A percentile compares a stretch with the other conserved stretches of the same genome.
phyloP scores from a whole-genome alignment of 306 rosid species.

The Glycyrrhiza uralensis region DNA sequence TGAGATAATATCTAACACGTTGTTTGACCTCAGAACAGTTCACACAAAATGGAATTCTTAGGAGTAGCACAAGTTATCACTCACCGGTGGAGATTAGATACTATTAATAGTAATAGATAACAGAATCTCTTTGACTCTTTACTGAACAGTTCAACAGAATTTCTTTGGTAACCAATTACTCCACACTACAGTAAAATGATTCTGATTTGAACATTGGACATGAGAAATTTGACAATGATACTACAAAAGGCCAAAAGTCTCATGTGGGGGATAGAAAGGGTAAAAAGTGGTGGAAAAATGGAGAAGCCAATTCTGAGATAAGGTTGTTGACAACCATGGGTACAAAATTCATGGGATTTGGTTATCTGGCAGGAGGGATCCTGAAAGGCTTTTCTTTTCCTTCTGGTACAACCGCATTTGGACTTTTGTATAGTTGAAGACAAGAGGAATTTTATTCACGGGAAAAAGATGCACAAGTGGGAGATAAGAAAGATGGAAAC shows the following conservation, averaged over 20 bases:
- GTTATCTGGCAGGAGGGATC: constrained; percentile 15
- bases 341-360: constrained; percentile 9
- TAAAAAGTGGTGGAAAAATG: constrained; percentile 7
- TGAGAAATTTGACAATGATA: neutral
- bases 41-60: neutral
- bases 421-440: constrained; percentile 61
- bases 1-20: neutral
- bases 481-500: constrained; percentile 41
- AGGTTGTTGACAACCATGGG: constrained; percentile 37
- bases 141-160: neutral
- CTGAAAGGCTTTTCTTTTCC: neutral
- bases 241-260: neutral
- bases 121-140: neutral
- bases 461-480: constrained; percentile 51
- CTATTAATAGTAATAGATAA: too few relatives aligned
- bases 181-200: neutral
- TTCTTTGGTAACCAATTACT: neutral
- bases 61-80: neutral
- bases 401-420: constrained; percentile 35
- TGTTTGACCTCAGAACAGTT: neutral
- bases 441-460: constrained; percentile 37
- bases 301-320: constrained; percentile 1
- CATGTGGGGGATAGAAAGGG: neutral
- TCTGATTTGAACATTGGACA: neutral
- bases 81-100: neutral